Conservation (phyloP, 805 yeast species). For the Hanseniaspora occidentalis region DNA sequence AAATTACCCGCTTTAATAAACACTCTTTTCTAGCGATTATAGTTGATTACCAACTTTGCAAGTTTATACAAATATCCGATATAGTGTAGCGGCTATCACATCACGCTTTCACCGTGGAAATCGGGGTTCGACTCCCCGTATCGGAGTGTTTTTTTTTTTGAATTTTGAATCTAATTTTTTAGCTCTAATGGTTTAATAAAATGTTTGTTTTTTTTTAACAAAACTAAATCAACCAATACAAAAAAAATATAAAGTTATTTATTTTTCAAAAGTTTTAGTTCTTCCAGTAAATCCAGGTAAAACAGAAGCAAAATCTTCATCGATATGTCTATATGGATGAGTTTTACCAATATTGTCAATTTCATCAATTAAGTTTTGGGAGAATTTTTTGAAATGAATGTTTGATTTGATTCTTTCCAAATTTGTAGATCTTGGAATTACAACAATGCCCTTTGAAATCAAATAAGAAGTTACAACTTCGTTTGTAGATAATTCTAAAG, state of each 20-base stretch:
- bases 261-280: constrained; percentile 1
- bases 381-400: constrained; percentile 25
- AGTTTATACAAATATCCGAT: background rate
- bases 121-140: constrained; percentile 4
- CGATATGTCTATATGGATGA: constrained; percentile 23
- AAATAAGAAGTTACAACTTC: constrained; percentile 55
- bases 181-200: background rate
- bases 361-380: constrained; percentile 29
- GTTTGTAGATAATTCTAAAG: constrained; percentile 39
- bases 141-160: constrained; percentile 1
- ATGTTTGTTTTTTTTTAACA: no score
- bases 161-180: background rate
- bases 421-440: constrained; percentile 61
- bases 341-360: constrained; percentile 23
- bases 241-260: background rate
- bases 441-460: constrained; percentile 46
- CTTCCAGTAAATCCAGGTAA: constrained; percentile 22
- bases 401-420: constrained; percentile 43
- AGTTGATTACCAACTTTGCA: background rate
- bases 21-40: background rate
- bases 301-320: constrained; percentile 15
- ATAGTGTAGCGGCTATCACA: constrained; percentile 3
- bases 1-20: no score
- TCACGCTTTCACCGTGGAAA: constrained; percentile 3
- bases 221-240: no score